Base-by-base conservation (phyloP, 2,329 filamentous ascomycete genomes). In the Colletotrichum sp. region DNA sequence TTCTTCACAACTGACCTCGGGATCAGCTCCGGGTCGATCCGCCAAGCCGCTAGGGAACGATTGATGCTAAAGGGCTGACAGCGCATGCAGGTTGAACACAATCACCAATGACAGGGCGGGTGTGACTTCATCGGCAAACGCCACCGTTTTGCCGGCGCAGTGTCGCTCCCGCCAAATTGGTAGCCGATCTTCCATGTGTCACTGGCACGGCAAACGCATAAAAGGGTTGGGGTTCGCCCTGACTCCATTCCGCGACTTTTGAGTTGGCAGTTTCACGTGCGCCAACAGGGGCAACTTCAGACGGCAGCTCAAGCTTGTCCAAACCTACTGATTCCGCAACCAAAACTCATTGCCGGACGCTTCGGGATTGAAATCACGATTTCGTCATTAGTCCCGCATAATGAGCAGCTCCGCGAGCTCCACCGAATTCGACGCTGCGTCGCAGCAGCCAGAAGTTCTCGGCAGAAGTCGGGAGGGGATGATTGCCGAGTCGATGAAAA, bases 401-500 rank as follows among this genome's bases (percentile, higher is more conserved):
- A 36, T 52, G 43, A 36, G 64, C 32, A 66, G 39, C 15, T 52
- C 43, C 43, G n/a, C 64, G 15, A 27, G 10, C 5, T n/a, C 32
- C 22, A 8, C 22, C 3, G 60, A 48, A 36, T n/a, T 28, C n/a
- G 8, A 62, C 6, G 56, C 43, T 8, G n/a, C 55, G 36, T 39
- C 64, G 55, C n/a, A 16, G 22, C 60, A 60, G 28, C 43, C 66
- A 43, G 56, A 48, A 13, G n/a, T 65, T 16, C 70, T 68, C 1
- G 70, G 73, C 39, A 68, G 65, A 48, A 75, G 56, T 30, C 73
- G 73, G 22, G 73, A 75, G 30, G 64, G 34, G 6, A 69, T 75
- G 64, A 75, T 75, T 32, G 70, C 70, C 18, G 73, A 75, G 15
- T 48, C 70, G 28, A 15, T 73, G 18, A 65, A 65, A n/a, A 68